Evolutionary conservation across 176 grass and related monocot species (phyloP).

Genomic region (Thinopyrum elongatum): DNA sequence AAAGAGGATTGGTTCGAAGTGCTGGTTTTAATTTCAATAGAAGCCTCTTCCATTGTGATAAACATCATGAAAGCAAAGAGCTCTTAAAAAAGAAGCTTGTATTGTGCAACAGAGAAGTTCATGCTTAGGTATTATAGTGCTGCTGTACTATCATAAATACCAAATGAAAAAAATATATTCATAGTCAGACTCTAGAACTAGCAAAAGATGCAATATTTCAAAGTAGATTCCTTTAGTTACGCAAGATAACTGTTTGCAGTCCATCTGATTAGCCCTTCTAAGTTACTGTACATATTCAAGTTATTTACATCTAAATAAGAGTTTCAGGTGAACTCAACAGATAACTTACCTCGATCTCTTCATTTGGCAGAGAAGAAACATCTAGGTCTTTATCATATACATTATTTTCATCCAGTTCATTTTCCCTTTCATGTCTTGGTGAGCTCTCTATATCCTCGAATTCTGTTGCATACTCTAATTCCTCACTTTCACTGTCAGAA

Average conservation of each 20-base stretch:
- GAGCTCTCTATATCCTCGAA: slow-evolving; percentile 43
- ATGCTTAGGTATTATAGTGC: neutral
- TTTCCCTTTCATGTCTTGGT: slow-evolving; percentile 36
- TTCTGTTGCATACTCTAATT: slow-evolving; percentile 68
- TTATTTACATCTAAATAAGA: neutral
- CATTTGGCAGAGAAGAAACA: slow-evolving; percentile 44
- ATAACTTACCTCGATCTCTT: slow-evolving; percentile 45
- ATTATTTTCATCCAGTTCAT: slow-evolving; percentile 53
- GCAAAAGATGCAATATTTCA: neutral
- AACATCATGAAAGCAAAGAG: neutral
- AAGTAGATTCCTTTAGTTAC: slow-evolving; percentile 6
- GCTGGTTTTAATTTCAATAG: neutral
- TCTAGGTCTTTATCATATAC: slow-evolving; percentile 30
- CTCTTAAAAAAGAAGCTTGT: neutral
- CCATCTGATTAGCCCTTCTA: neutral
- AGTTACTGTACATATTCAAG: neutral
- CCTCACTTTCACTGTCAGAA: slow-evolving; percentile 38
- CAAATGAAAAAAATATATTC: neutral
- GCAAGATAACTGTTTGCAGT: neutral
- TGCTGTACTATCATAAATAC: neutral
- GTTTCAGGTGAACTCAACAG: neutral
- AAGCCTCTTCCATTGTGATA: neutral
- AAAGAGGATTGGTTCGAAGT: neutral
- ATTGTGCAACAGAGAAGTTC: neutral
- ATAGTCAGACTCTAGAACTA: neutral